Percentiles rank a stretch among this genome's conserved stretches.
phyloP scores from a whole-genome alignment of 371 early-diverging fungal genomes.

The Paraphysoderma sedebokerense region DNA sequence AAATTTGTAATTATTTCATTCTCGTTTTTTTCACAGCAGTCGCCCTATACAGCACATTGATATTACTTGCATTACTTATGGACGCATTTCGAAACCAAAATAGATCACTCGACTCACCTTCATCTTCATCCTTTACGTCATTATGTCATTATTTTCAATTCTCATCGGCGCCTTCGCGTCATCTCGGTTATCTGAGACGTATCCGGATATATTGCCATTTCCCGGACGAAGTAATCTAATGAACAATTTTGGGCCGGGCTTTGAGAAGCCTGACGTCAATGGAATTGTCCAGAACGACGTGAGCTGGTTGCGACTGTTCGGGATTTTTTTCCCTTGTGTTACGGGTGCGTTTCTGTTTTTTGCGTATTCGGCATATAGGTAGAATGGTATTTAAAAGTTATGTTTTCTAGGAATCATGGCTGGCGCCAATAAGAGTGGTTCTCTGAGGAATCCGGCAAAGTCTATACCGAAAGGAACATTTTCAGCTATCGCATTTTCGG shows the following conservation, averaged over 20 bases:
- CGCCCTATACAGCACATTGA: conserved; percentile 1
- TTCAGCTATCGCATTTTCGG: conserved; percentile 5
- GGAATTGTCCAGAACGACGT: neutral
- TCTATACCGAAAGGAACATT: conserved; percentile 12
- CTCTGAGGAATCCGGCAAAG: conserved; percentile 6
- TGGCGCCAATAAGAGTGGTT: conserved; percentile 7
- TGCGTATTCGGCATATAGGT: neutral
- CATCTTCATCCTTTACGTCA: neutral
- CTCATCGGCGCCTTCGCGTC: conserved; percentile 5
- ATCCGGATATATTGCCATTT: conserved; percentile 1
- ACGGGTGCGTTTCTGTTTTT: conserved; percentile 3
- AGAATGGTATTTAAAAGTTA: neutral
- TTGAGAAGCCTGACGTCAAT: neutral
- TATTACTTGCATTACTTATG: neutral
- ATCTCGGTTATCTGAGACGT: neutral
- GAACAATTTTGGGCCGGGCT: conserved; percentile 3
- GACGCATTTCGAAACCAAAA: conserved; percentile 1
- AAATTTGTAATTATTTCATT: too few relatives aligned
- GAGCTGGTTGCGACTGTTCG: conserved; percentile 7
- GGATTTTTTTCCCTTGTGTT: conserved; percentile 13
- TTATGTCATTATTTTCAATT: conserved; percentile 1
- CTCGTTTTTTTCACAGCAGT: conserved; percentile 2
- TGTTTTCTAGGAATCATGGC: conserved; percentile 12
- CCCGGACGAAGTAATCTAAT: conserved; percentile 6
- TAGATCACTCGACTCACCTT: neutral